A percentile compares a stretch with the other conserved stretches of the same genome.
These are phyloP conservation scores for Citrus glauca DNA, from an alignment of 345 rosid species.

Conservation along the genomic window DNA sequence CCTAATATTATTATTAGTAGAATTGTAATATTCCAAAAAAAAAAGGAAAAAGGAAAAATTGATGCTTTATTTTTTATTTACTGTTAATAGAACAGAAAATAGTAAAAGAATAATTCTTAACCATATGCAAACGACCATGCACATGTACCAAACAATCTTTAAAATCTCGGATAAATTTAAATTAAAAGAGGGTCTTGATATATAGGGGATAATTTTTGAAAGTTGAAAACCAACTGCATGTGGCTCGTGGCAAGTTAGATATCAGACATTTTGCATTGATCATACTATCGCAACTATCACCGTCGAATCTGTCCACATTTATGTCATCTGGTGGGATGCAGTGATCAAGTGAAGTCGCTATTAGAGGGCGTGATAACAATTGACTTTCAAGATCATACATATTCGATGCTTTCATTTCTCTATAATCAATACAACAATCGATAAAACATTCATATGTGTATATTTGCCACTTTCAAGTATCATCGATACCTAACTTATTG, in stretches of 20 bases:
- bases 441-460: not conserved
- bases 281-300: not conserved
- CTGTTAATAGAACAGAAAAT: too few relatives aligned
- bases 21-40: too few relatives aligned
- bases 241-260: not conserved
- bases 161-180: too few relatives aligned
- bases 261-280: not conserved
- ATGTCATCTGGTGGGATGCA: not conserved
- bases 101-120: not conserved
- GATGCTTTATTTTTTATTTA: too few relatives aligned
- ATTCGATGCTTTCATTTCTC: not conserved
- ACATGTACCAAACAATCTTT: too few relatives aligned
- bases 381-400: not conserved
- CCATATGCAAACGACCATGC: not conserved
- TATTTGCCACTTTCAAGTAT: not conserved
- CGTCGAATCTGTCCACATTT: not conserved
- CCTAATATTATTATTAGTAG: too few relatives aligned
- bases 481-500: not conserved
- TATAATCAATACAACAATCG: not conserved
- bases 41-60: too few relatives aligned
- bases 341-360: not conserved
- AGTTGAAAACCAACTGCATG: not conserved
- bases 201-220: not conserved
- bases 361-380: not conserved
- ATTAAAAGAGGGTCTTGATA: not conserved